Conservation (phyloP, 306 rosid genomes). For the Prunus armeniaca region DNA sequence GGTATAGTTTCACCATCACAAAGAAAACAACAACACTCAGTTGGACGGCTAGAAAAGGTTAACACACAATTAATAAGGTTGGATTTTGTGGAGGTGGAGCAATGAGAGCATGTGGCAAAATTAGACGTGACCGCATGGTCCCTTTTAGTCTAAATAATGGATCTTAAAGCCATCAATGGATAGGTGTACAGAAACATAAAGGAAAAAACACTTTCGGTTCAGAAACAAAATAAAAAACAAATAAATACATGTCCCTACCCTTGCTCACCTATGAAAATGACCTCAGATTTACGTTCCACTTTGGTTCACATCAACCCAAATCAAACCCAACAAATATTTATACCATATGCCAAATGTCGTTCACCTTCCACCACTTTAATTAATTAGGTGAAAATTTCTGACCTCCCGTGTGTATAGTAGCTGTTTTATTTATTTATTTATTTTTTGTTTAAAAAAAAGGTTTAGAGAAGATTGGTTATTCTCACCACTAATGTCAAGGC, state of each 20-base stretch:
- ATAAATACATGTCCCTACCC: not conserved
- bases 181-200: not conserved
- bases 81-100: not conserved
- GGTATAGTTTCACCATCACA: not conserved
- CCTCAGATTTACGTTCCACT: constrained; percentile 18
- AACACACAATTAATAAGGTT: not conserved
- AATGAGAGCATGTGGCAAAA: not conserved
- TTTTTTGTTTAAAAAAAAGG: no score
- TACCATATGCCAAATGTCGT: not conserved
- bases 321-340: not conserved
- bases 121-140: not conserved
- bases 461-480: fast-evolving
- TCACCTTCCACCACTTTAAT: not conserved
- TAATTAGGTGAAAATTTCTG: constrained; percentile 3
- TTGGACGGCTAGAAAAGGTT: not conserved
- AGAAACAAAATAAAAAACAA: not conserved
- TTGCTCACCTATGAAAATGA: constrained; percentile 39
- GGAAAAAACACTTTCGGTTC: not conserved
- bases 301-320: not conserved
- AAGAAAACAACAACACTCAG: not conserved
- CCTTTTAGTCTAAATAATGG: not conserved
- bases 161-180: not conserved
- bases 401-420: not conserved
- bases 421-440: not conserved
- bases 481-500: fast-evolving